A percentile compares a stretch with the other conserved stretches of the same genome.
phyloP scores from a whole-genome alignment of 2,329 filamentous ascomycete species.

The Ophiocordyceps australis region DNA sequence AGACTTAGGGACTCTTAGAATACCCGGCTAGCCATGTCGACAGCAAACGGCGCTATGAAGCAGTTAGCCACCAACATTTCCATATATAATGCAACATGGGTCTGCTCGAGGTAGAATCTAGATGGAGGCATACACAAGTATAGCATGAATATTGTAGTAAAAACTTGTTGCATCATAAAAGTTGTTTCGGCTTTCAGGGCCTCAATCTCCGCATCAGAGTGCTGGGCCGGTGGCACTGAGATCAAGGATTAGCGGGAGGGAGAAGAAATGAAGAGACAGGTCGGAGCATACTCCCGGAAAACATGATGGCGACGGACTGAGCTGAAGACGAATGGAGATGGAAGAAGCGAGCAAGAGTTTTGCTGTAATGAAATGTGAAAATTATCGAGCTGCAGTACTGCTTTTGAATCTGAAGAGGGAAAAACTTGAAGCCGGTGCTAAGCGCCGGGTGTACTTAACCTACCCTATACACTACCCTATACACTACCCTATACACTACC shows the following conservation, averaged over 20 bases:
- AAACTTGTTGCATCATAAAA: slow-evolving; percentile 47
- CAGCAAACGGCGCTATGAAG: slow-evolving; percentile 35
- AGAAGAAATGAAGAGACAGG: not conserved
- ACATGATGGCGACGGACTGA: slow-evolving; percentile 5
- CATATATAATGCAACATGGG: not conserved
- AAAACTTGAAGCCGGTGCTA: too few species aligned
- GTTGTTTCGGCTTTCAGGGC: slow-evolving; percentile 49
- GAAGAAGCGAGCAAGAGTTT: too few species aligned
- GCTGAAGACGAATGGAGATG: too few species aligned
- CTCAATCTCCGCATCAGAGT: slow-evolving; percentile 51
- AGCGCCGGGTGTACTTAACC: too few species aligned
- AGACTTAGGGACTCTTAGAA: slow-evolving; percentile 11
- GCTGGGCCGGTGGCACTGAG: slow-evolving; percentile 49
- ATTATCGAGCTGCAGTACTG: too few species aligned
- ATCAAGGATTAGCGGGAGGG: slow-evolving; percentile 1
- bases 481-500: too few species aligned
- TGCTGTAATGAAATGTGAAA: too few species aligned
- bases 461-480: too few species aligned
- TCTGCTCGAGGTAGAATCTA: not conserved
- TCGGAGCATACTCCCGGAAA: slow-evolving; percentile 21
- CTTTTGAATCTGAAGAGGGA: too few species aligned
- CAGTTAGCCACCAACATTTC: slow-evolving; percentile 3
- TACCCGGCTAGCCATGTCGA: slow-evolving; percentile 30
- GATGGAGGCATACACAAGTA: slow-evolving; percentile 50
- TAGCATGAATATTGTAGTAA: slow-evolving; percentile 46